Evolutionary conservation across 1,284 basidiomycete genomes (phyloP), one percentile per base, ranked within the genome.

Genomic region (Sporisorium reilianum): DNA sequence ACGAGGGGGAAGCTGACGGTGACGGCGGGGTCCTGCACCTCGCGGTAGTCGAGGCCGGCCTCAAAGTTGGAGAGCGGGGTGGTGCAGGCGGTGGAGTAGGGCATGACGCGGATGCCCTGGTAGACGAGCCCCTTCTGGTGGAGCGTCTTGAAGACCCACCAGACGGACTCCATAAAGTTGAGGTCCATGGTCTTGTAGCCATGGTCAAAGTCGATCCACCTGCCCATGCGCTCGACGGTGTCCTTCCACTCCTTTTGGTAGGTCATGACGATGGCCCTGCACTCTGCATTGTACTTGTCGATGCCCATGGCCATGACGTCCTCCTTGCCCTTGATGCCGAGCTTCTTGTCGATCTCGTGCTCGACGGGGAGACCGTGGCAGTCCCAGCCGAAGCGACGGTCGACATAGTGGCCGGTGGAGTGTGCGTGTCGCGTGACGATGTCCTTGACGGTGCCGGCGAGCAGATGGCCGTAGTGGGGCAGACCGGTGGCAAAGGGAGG

Each of bases 151-250:
- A 99, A 99, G n/a, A 94, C 96, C 97, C 97, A 99, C 97, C 97
- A 99, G 16, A 97, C 94, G 48, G 91, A 92, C 88, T 99, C 97
- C 97, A 99, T 99, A 86, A 94, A 99, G 23, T 90, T 88, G 7
- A 91, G 87, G 85, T 99, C 93, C 73, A 99, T 89, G 14, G 97
- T 99, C 88, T 97, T 98, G 89, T 99, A 99, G 79, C 97, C 97
- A 78, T 97, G 93, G 87, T 99, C 97, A 83, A 99, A 99, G 86
- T 99, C 97, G 86, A 99, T 99, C 97, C 97, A 99, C 71, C 97
- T 90, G 41, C 96, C 97, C 91, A 99, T 96, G 72, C 97, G 90
- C 86, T 97, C 96, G 64, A 99, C 96, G 6, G 95, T 99, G 40
- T 87, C 83, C 64, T 94, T 90, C 97, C 97, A 99, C 85, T 99